Conservation (phyloP, 176 grass and related monocot species). For the Aegilops longissima region DNA sequence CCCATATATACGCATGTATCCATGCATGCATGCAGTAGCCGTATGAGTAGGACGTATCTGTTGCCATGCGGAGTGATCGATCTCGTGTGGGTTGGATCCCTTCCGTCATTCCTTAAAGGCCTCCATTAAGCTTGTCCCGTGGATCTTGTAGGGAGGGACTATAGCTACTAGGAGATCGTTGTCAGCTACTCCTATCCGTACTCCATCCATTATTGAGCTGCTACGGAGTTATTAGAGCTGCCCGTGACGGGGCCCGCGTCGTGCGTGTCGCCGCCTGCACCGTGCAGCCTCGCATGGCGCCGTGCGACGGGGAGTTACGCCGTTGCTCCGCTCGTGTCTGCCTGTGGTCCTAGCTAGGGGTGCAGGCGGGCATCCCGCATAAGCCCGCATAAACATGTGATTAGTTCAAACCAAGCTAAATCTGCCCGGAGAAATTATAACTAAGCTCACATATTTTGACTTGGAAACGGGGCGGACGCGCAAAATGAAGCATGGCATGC, state of each 20-base stretch:
- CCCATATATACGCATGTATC: not conserved
- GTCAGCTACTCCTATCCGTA: not conserved
- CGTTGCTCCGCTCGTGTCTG: conserved; percentile 9
- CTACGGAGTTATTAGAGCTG: not conserved
- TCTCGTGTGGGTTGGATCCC: not conserved
- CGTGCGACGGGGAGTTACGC: not conserved
- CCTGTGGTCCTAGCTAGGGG: not conserved
- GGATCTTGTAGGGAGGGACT: not conserved
- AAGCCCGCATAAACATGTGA: too few relatives aligned
- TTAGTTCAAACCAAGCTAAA: too few relatives aligned
- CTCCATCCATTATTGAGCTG: not conserved
- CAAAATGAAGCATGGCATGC: not conserved
- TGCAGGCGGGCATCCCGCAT: too few relatives aligned
- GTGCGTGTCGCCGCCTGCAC: not conserved
- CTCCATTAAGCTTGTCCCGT: not conserved
- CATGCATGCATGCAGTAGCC: not conserved
- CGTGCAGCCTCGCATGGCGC: not conserved
- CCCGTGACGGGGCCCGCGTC: not conserved
- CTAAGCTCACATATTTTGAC: too few relatives aligned
- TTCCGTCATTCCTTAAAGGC: not conserved
- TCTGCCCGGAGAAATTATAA: too few relatives aligned
- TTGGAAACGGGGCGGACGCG: too few relatives aligned
- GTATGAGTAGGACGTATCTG: not conserved
- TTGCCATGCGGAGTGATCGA: not conserved
- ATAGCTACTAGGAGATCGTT: not conserved